A percentile compares a stretch with the other conserved stretches of the same genome.
phyloP scores from a whole-genome alignment of 116 monocot species.

The Phalaenopsis hybrid region DNA sequence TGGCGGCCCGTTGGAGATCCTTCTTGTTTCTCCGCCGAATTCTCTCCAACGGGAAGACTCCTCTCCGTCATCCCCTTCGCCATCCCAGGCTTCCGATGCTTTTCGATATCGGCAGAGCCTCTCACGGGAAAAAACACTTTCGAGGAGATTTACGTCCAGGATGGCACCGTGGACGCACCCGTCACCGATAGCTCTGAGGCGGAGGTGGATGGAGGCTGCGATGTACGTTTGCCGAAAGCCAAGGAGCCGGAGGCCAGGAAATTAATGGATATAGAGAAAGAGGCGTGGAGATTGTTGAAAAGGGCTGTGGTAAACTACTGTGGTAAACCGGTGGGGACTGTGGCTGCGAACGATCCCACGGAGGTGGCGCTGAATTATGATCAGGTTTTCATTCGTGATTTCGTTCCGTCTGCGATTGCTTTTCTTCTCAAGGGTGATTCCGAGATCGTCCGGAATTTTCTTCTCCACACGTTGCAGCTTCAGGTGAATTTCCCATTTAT shows the following conservation, averaged over 20 bases:
- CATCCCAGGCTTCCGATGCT: not conserved
- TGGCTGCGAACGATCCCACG: constrained; percentile 34
- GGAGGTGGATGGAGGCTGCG: not conserved
- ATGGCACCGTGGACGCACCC: not conserved
- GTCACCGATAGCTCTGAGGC: not conserved
- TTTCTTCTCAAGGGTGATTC: constrained; percentile 78
- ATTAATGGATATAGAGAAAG: constrained; percentile 5
- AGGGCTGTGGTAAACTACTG: constrained; percentile 29
- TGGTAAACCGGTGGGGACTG: constrained; percentile 35
- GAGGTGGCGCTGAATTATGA: constrained; percentile 36
- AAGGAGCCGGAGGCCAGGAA: not conserved
- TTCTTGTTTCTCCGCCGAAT: not conserved
- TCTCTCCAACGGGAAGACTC: not conserved
- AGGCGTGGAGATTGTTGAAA: constrained; percentile 13
- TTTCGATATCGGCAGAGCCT: constrained; percentile 2
- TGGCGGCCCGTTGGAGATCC: not conserved
- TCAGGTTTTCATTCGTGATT: constrained; percentile 92
- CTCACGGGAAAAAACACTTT: not conserved
- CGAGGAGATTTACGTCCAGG: not conserved
- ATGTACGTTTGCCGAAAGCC: not conserved
- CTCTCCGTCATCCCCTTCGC: not conserved
- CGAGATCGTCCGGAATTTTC: constrained; percentile 85
- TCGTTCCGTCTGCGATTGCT: constrained; percentile 79
- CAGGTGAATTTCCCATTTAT: constrained; percentile 47
- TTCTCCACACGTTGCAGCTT: constrained; percentile 88